A percentile compares a stretch with the other conserved stretches of the same genome.
These are phyloP conservation scores for Nitzschia sp. DNA, from an alignment of 108 stramenopile genomes.

Conservation along the genomic window DNA sequence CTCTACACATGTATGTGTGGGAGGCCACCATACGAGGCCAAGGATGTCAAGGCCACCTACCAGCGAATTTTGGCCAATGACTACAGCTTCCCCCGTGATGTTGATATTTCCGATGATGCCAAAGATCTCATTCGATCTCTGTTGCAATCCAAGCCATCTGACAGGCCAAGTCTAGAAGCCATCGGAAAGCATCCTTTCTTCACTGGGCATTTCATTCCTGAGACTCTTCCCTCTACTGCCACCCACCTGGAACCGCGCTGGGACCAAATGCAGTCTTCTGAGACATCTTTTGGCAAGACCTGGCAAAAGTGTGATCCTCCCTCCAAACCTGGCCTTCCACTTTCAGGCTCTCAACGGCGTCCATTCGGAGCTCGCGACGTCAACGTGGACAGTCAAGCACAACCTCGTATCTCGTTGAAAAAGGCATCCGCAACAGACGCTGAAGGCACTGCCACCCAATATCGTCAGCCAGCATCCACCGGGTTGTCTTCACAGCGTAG, in stretches of 20 bases:
- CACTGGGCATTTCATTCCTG: conserved; percentile 54
- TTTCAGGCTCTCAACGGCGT: conserved; percentile 19
- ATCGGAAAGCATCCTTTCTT: conserved; percentile 85
- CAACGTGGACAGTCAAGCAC: conserved; percentile 19
- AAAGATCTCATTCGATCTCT: conserved; percentile 83
- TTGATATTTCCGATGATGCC: conserved; percentile 77
- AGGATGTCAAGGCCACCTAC: conserved; percentile 98
- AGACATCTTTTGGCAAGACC: background rate
- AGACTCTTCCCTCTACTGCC: conserved; percentile 55
- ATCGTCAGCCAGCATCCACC: conserved; percentile 10
- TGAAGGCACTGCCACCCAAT: conserved; percentile 24
- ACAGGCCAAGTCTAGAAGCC: conserved; percentile 77
- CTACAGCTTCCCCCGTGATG: conserved; percentile 84
- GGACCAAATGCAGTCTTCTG: conserved; percentile 51
- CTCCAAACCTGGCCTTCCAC: conserved; percentile 22
- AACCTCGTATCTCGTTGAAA: background rate
- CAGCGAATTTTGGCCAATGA: conserved; percentile 92
- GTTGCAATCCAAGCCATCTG: conserved; percentile 86
- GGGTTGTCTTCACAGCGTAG: background rate
- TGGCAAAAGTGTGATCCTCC: background rate
- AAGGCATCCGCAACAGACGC: background rate
- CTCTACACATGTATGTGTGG: conserved; percentile 95
- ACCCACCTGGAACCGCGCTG: conserved; percentile 66
- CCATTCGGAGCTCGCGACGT: conserved; percentile 36
- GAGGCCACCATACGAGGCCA: conserved; percentile 96